phyloP scores from a whole-genome alignment of 2,329 filamentous ascomycete species.

The Botryotinia globosa region DNA sequence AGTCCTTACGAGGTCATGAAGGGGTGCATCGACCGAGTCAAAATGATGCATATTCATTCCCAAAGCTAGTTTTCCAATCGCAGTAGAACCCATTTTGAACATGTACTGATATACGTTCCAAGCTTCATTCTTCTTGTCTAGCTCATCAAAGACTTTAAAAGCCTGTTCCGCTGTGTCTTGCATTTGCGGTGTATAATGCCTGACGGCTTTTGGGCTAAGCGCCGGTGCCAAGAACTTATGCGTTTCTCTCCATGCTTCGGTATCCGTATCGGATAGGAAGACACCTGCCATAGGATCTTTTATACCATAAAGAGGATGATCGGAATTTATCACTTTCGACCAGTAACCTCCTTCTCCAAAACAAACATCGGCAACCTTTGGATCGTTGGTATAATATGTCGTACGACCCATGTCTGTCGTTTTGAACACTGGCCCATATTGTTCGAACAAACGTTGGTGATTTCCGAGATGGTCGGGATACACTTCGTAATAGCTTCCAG shows the following conservation, averaged over 20 bases:
- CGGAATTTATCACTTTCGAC: slow-evolving; percentile 39
- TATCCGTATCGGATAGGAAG: slow-evolving; percentile 28
- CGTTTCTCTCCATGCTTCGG: slow-evolving; percentile 22
- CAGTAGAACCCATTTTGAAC: slow-evolving; percentile 47
- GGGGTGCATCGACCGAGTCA: slow-evolving; percentile 39
- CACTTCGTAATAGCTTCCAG: slow-evolving; percentile 42
- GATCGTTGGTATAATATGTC: slow-evolving; percentile 41
- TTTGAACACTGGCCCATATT: slow-evolving; percentile 41
- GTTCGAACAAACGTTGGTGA: slow-evolving; percentile 42
- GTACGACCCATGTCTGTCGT: slow-evolving; percentile 41
- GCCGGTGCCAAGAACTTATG: slow-evolving; percentile 30
- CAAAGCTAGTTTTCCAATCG: slow-evolving; percentile 45
- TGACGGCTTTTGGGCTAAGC: slow-evolving; percentile 40
- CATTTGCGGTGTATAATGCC: slow-evolving; percentile 33
- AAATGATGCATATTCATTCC: slow-evolving; percentile 48
- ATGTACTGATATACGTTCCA: slow-evolving; percentile 51
- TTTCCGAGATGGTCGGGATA: slow-evolving; percentile 45
- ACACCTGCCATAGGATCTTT: slow-evolving; percentile 24
- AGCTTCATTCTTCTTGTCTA: slow-evolving; percentile 35
- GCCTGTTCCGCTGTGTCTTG: slow-evolving; percentile 25
- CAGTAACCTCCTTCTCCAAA: slow-evolving; percentile 41
- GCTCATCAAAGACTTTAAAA: slow-evolving; percentile 31
- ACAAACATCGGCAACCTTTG: slow-evolving; percentile 37
- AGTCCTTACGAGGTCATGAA: slow-evolving; percentile 43
- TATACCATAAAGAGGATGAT: slow-evolving; percentile 28